Evolutionary conservation across 305 asterid species (phyloP).

Genomic region (Solanum hybrid): DNA sequence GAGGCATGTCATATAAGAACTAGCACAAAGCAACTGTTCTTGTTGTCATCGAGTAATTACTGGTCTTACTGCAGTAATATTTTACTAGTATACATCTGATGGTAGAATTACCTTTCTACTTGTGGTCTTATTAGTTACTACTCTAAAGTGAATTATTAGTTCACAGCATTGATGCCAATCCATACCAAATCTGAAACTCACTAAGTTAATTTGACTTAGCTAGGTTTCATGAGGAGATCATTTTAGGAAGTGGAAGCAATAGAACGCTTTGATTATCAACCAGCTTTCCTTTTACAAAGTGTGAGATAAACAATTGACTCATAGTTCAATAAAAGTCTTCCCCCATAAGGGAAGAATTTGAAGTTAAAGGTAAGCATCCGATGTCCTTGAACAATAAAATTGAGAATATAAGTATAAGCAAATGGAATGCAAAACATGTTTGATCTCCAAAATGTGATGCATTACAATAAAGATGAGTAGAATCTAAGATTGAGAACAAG

Average conservation of each 20-base stretch:
- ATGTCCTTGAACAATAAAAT: neutral
- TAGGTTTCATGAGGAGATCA: neutral
- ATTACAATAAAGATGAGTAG: neutral
- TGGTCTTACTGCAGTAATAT: neutral
- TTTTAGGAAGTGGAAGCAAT: neutral
- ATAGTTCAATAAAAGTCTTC: neutral
- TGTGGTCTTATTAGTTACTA: neutral
- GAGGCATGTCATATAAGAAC: neutral
- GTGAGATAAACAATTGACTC: neutral
- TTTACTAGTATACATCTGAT: neutral
- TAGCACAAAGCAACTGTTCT: neutral
- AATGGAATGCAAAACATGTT: neutral
- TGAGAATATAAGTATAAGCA: neutral
- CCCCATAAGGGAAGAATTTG: neutral
- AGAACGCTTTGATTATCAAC: neutral
- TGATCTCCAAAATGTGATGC: neutral
- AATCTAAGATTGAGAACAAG: neutral
- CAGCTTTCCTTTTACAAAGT: neutral
- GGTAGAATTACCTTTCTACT: neutral
- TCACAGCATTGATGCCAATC: neutral
- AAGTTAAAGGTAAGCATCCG: neutral
- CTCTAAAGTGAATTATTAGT: neutral
- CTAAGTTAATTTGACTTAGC: neutral
- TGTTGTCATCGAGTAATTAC: neutral
- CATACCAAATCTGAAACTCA: neutral